Evolutionary conservation across 345 rosid species (phyloP).

Genomic region (Rhodomyrtus tomentosa): DNA sequence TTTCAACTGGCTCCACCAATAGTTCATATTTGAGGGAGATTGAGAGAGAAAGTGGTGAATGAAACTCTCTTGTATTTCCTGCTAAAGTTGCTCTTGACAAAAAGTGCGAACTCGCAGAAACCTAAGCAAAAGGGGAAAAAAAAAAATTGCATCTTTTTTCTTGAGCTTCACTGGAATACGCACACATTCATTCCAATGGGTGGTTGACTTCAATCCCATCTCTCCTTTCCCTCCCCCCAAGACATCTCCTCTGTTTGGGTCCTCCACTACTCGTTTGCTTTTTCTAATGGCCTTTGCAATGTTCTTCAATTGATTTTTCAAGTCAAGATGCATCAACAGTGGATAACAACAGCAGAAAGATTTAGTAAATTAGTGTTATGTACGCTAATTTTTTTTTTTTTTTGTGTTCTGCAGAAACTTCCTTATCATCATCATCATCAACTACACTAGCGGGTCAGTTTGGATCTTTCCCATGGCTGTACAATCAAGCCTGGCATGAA

Average conservation of each 20-base stretch:
- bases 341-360: background rate
- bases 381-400: background rate
- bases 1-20: background rate
- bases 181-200: background rate
- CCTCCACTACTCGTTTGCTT: background rate
- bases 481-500: background rate
- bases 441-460: background rate
- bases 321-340: background rate
- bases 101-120: background rate
- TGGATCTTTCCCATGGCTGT: background rate
- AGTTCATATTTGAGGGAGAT: background rate
- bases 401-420: background rate
- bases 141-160: background rate
- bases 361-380: background rate
- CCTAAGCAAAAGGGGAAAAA: background rate
- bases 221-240: background rate
- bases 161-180: background rate
- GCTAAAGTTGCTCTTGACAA: background rate
- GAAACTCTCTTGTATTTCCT: background rate
- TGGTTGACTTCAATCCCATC: background rate
- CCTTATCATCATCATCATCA: background rate
- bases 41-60: background rate
- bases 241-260: background rate
- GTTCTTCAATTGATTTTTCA: background rate
- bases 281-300: background rate